phyloP scores from a whole-genome alignment of 371 early-diverging fungal genomes.

The Mucor indicus region DNA sequence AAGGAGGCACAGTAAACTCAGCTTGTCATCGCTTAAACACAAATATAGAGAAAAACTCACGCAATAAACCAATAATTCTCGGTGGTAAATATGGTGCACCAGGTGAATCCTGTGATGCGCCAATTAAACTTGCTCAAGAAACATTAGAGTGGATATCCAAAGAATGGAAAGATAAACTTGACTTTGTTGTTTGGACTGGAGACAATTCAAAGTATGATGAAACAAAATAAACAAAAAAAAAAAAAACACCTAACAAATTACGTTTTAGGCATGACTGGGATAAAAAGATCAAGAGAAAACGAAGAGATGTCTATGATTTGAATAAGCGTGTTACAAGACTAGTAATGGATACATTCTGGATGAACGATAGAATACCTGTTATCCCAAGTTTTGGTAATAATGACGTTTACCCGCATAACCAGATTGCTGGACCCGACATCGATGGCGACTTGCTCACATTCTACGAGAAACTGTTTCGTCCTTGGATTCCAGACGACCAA shows the following conservation, averaged over 20 bases:
- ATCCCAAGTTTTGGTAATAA: constrained; percentile 79
- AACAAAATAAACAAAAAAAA: background rate
- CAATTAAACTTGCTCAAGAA: constrained; percentile 60
- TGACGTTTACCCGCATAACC: constrained; percentile 77
- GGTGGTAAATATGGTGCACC: constrained; percentile 43
- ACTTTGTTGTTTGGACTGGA: constrained; percentile 83
- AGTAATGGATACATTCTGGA: constrained; percentile 30
- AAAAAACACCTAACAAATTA: too few species aligned
- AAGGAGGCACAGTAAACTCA: constrained; percentile 49
- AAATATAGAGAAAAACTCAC: constrained; percentile 10
- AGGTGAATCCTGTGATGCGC: constrained; percentile 69
- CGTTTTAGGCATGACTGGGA: constrained; percentile 76
- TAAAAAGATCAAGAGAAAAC: constrained; percentile 54
- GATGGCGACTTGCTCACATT: constrained; percentile 24
- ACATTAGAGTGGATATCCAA: constrained; percentile 64
- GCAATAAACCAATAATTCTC: background rate
- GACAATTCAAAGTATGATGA: constrained; percentile 71
- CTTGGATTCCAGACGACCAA: constrained; percentile 60
- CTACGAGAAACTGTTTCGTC: constrained; percentile 55
- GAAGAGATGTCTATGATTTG: constrained; percentile 52
- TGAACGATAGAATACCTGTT: constrained; percentile 38
- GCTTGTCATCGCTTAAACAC: constrained; percentile 42
- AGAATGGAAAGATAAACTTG: constrained; percentile 54
- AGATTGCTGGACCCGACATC: constrained; percentile 18
- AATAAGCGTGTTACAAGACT: constrained; percentile 35